Percentiles rank a stretch among this genome's conserved stretches.
phyloP scores from a whole-genome alignment of 306 rosid species.

The Gillenia trifoliata region DNA sequence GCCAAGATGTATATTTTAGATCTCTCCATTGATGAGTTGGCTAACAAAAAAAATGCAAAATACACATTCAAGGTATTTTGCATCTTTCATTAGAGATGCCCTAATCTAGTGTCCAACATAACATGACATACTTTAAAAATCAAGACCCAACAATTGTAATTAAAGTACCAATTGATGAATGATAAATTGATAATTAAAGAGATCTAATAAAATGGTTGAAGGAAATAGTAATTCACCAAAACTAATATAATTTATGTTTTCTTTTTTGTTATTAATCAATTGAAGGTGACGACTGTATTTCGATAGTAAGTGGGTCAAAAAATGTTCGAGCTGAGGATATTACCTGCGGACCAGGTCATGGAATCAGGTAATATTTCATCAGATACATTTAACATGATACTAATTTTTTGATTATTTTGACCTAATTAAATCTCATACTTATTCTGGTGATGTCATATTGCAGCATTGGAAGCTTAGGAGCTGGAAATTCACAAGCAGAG shows the following conservation, averaged over 20 bases:
- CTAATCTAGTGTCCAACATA: too few relatives aligned
- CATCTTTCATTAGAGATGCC: too few relatives aligned
- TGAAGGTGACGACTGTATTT: slow-evolving; percentile 88
- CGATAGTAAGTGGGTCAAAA: slow-evolving; percentile 77
- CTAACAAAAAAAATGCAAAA: too few relatives aligned
- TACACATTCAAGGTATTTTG: too few relatives aligned
- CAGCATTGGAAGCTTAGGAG: slow-evolving; percentile 91
- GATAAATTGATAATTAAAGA: too few relatives aligned
- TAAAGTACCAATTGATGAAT: too few relatives aligned
- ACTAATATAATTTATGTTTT: neutral
- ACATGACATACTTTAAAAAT: too few relatives aligned
- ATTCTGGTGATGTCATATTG: neutral
- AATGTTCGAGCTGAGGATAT: slow-evolving; percentile 46
- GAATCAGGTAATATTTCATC: slow-evolving; percentile 56
- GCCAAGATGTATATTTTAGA: too few relatives aligned
- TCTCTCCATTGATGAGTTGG: too few relatives aligned
- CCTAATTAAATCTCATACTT: neutral
- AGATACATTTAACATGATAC: neutral
- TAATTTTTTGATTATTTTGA: neutral
- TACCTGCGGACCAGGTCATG: slow-evolving; percentile 91
- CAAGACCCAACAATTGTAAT: too few relatives aligned
- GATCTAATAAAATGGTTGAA: too few relatives aligned
- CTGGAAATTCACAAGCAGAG: slow-evolving; percentile 43
- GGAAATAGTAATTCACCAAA: neutral
- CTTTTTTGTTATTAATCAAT: neutral